Base-by-base conservation (phyloP, 1,284 basidiomycete genomes). In the Leccinum pachyderme region DNA sequence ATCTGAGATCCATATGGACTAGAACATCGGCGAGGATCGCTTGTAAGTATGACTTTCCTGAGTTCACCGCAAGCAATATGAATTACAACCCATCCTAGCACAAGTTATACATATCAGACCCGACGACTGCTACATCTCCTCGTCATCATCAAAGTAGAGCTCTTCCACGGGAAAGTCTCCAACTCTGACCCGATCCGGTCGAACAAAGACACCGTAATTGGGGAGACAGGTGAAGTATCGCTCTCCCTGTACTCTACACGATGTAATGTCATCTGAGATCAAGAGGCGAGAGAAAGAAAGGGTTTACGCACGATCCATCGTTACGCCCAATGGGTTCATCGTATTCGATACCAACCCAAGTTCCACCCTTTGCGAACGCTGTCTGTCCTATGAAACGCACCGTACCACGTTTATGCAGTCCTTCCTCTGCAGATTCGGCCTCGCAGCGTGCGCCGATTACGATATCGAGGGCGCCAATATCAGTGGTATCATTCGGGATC, bases 281-380 rank as follows among this genome's bases (percentile, higher is more conserved):
- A 35, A 9, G 18, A 32, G 24, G 22, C 31, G 27, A 32, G 47
- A 25, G 27, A 18, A 18, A 25, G 2, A 25, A 44, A 18, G 2
- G 18, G 1, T 39, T 12, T 4, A 44, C 92, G 76, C 71, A 95
- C 92, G 86, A 86, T 61, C 96, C 96, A 70, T 98, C 91, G 61
- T 96, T 95, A 75, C 95, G 98, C 11, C 96, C 95, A 11, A 94
- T 81, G 1, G 97, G 96, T 67, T 98, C 97, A 68, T 99, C 97
- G 64, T 96, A 93, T 72, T 97, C 92, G 7, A 99, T 79, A 1
- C 96, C 97, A 2, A 98, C 82, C 96, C 96, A 98, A 0, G 83
- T 68, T 0, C 88, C 87, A 49, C 50, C 5, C 57, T 79, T 84
- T 32, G 84, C 84, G 66, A 98, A 97, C 52, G 81, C 77, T 0